Conservation (phyloP, 495 filamentous ascomycete species). For the Podospora pseudocomata region DNA sequence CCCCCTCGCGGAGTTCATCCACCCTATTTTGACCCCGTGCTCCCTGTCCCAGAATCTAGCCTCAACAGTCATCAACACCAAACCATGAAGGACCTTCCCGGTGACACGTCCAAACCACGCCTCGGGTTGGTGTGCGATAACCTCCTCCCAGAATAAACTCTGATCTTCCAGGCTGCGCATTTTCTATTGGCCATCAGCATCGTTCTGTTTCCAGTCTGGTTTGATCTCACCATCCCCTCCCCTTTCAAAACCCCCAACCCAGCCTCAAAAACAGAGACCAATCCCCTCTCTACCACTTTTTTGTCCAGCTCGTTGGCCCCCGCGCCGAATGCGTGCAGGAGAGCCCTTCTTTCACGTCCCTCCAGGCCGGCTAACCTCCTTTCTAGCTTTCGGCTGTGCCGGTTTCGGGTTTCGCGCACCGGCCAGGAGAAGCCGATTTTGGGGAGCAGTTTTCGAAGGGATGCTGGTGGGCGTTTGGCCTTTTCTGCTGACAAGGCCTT, state of each 20-base stretch:
- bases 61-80: slow-evolving; percentile 4
- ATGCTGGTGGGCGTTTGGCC: not conserved
- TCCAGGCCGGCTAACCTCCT: not conserved
- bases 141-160: not conserved
- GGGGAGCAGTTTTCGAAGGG: not conserved
- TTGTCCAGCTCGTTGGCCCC: not conserved
- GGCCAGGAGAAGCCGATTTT: slow-evolving; percentile 4
- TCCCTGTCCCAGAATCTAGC: not conserved
- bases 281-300: not conserved
- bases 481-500: too few species aligned
- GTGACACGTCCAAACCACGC: not conserved
- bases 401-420: not conserved
- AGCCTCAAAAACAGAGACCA: not conserved
- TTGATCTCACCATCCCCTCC: not conserved
- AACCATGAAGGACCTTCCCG: not conserved
- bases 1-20: not conserved
- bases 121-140: not conserved
- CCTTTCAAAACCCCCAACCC: not conserved
- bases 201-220: too few species aligned
- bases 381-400: not conserved
- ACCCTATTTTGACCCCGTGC: not conserved
- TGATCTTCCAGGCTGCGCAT: not conserved
- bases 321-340: not conserved
- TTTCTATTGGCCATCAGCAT: not conserved
- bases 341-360: not conserved